Percentiles rank a stretch among this genome's conserved stretches.
Conservation (phyloP, 2,329 filamentous ascomycete genomes). For the Lachnellula willkommii region DNA sequence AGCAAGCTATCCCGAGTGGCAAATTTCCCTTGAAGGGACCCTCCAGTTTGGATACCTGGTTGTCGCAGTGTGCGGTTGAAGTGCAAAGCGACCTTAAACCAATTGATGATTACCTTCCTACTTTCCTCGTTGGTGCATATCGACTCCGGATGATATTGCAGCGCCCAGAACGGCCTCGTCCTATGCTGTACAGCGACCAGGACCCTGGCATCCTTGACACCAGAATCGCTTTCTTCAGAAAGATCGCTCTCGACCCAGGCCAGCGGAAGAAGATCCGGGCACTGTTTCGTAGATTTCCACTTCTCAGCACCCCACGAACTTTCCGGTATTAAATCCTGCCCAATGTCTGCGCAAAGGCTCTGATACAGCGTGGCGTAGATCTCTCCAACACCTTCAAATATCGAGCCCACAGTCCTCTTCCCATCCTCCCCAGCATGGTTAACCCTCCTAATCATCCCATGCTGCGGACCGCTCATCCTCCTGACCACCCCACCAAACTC, state of each 20-base stretch:
- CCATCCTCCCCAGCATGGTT: conserved; percentile 37
- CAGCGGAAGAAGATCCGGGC: conserved; percentile 28
- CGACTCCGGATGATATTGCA: conserved; percentile 70
- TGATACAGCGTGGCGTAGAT: conserved; percentile 37
- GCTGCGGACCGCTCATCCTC: conserved; percentile 48
- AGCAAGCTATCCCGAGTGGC: conserved; percentile 26
- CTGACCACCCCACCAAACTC: conserved; percentile 52
- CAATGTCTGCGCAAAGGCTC: conserved; percentile 34
- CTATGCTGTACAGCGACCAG: conserved; percentile 58
- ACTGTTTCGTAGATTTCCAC: conserved; percentile 20
- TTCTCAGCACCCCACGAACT: conserved; percentile 21
- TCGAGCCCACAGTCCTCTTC: conserved; percentile 7
- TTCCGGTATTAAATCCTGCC: conserved; percentile 20
- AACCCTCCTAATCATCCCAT: conserved; percentile 58
- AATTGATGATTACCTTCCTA: conserved; percentile 50
- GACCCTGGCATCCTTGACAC: conserved; percentile 34
- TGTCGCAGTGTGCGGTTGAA: conserved; percentile 38
- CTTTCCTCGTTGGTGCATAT: conserved; percentile 58
- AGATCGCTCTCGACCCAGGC: conserved; percentile 31
- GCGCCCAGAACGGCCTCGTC: conserved; percentile 58
- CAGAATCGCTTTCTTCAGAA: conserved; percentile 20
- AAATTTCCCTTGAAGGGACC: conserved; percentile 16
- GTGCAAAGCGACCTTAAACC: conserved; percentile 50
- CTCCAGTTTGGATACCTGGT: conserved; percentile 2
- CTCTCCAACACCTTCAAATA: conserved; percentile 28